Percentiles rank a stretch among this genome's conserved stretches.
Conservation (phyloP, 2,329 filamentous ascomycete species). For the Fusarium sterilihyphosum region DNA sequence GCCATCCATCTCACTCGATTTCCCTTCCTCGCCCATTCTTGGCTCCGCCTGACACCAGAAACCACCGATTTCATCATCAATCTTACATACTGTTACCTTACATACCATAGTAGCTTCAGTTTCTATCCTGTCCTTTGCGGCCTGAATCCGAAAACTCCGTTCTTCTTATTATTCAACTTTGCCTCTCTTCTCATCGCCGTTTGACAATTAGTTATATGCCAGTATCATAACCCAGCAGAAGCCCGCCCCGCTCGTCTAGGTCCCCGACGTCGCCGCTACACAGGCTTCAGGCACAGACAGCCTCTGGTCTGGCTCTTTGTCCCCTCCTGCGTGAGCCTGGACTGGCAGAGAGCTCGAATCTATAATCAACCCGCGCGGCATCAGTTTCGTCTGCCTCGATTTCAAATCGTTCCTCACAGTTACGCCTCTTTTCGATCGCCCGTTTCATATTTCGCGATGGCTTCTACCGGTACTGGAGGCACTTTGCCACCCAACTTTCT, state of each 20-base stretch:
- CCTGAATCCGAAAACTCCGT: conserved; percentile 35
- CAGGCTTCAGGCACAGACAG: background rate
- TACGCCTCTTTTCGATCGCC: conserved; percentile 4
- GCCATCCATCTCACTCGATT: conserved; percentile 15
- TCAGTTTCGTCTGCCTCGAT: conserved; percentile 12
- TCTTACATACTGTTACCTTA: conserved; percentile 31
- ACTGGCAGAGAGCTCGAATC: conserved; percentile 41
- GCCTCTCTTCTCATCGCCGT: conserved; percentile 3
- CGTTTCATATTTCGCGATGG: conserved; percentile 52
- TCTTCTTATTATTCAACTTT: conserved; percentile 12
- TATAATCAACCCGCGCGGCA: conserved; percentile 27
- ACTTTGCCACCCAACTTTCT: conserved; percentile 66
- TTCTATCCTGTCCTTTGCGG: conserved; percentile 13
- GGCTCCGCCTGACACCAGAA: conserved; percentile 36
- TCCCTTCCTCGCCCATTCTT: conserved; percentile 14
- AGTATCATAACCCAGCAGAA: conserved; percentile 9
- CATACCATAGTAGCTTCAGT: conserved; percentile 20
- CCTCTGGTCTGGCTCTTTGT: conserved; percentile 38
- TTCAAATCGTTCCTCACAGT: background rate
- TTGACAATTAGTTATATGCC: conserved; percentile 10
- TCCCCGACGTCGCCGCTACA: conserved; percentile 37
- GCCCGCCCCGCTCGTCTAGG: conserved; percentile 28
- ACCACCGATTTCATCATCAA: conserved; percentile 41
- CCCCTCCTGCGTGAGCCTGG: conserved; percentile 39
- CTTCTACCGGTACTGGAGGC: conserved; percentile 58